These are phyloP conservation scores for Pistacia atlantica DNA, from an alignment of 345 rosid genomes.

Conservation along the genomic window DNA sequence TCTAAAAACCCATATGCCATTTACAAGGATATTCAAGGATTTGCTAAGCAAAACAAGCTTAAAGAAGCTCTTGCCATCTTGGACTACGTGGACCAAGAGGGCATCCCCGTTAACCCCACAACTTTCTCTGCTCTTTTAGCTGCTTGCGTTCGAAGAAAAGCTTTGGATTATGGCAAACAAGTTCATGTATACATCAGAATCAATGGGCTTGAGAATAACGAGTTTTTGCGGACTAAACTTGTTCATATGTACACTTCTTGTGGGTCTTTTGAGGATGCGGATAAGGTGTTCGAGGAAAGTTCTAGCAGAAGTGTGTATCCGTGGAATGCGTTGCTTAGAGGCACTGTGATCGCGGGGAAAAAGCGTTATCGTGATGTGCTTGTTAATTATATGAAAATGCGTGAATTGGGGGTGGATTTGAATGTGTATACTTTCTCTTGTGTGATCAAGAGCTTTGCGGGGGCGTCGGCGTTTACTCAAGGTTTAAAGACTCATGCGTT, in stretches of 20 bases:
- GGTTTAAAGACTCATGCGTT: slow-evolving; percentile 77
- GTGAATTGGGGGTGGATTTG: slow-evolving; percentile 67
- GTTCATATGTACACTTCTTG: slow-evolving; percentile 74
- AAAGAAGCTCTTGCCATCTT: slow-evolving; percentile 66
- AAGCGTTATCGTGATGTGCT: slow-evolving; percentile 62
- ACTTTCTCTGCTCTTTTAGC: slow-evolving; percentile 76
- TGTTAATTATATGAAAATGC: slow-evolving; percentile 63
- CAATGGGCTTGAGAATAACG: slow-evolving; percentile 71
- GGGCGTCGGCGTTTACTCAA: slow-evolving; percentile 70
- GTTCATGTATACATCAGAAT: slow-evolving; percentile 64
- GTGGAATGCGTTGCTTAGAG: slow-evolving; percentile 90
- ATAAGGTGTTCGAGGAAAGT: slow-evolving; percentile 62
- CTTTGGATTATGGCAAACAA: slow-evolving; percentile 53
- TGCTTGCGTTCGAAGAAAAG: slow-evolving; percentile 68
- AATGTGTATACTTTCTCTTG: slow-evolving; percentile 71
- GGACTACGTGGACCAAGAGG: slow-evolving; percentile 68
- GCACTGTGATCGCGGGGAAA: slow-evolving; percentile 70
- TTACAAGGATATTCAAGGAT: slow-evolving; percentile 59
- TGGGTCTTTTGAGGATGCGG: slow-evolving; percentile 67
- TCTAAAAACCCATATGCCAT: slow-evolving; percentile 57
- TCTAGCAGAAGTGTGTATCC: slow-evolving; percentile 53
- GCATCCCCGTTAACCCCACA: slow-evolving; percentile 72
- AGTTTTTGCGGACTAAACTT: slow-evolving; percentile 66
- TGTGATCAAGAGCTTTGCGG: slow-evolving; percentile 81
- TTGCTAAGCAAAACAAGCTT: slow-evolving; percentile 72